Evolutionary conservation across 768 basidiomycete species (phyloP), one percentile per base, ranked within the genome.

Genomic region (Phylloporus sp.): DNA sequence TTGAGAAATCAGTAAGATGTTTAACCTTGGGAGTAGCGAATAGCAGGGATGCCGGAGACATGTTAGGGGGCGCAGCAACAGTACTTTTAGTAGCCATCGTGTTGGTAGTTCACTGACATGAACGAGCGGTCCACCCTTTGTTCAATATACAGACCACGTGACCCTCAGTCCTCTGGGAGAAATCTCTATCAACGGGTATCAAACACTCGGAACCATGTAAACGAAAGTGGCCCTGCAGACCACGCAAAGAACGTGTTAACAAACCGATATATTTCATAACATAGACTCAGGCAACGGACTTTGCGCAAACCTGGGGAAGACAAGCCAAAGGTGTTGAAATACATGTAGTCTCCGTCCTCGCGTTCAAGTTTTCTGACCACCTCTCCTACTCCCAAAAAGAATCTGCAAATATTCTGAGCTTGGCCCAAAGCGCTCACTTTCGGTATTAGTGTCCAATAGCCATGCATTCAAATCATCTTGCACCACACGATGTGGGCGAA

Each of bases 1-100:
- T 76, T 26, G 63, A 60, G 31, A 63, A 57, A 36, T 67, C 42
- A 0, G 53, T n/a, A 28, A 66, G 9, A 1, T 57, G 40, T 29
- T 63, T 63, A 28, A 56, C 56, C 45, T 50, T 57, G 16, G 65
- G 51, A 0, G 65, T 46, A 6, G 63, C 40, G 26, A 66, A 67
- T n/a, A 67, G 60, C 0, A 57, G 32, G 4, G 61, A 61, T 2
- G 63, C 51, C 1, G 64, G 63, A 13, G 64, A 66, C 56, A 53
- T 54, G 24, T 23, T 46, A 8, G 52, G 38, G 10, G 62, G n/a
- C 15, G 23, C 12, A 40, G 50, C n/a, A 20, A 31, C 13, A 9
- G 31, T 34, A 10, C 16, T 40, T 40, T 40, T 40, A 6, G 22
- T 40, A 24, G 39, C 23, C 39, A 40, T 43, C 23, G 15, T 27